Base-by-base conservation (phyloP, 2,329 filamentous ascomycete genomes). In the Sarocladium strictum region DNA sequence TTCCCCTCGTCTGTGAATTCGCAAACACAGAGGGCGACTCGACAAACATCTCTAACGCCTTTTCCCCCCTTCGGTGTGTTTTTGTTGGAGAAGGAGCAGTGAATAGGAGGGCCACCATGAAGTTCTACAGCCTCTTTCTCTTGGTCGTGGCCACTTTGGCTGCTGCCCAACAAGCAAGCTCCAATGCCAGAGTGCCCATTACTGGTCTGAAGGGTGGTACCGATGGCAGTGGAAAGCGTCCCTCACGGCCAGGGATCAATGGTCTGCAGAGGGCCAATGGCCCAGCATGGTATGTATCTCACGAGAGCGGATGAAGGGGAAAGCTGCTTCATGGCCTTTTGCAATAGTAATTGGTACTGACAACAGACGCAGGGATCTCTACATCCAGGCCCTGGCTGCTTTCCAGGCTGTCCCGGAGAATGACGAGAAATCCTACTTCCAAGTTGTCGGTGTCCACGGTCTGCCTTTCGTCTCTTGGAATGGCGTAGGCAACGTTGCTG, bases 401-500 rank as follows among this genome's bases (percentile, higher is more conserved):
- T 53, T 53, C 50, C 32, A 38, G 50, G 29, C 26, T 19, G 50
- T 53, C 21, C 32, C 32, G 14, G 50, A 53, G 50, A 26, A 6
- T 14, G 29, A 53, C 33, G 33, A 38, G 35, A 53, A 24, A n/a
- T 53, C 50, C 11, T 53, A 53, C 50, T 53, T 53, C 29, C 50
- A 53, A 33, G 23, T 53, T 29, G 50, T 53, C 15, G 50, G 47
- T 21, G 40, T 53, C n/a, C 50, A 53, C 33, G 50, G 50, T 40
- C 50, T 53, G 6, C 50, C 50, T 6, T 53, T 24, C 32, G 17
- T 38, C 6, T 24, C 50, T 32, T 78, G 71, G 65, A 74, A 73
- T 63, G 65, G 61, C 35, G 72, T 67, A n/a, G 74, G 72, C 7
- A 57, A 58, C 1, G 60, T 58, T 23, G 54, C 43, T 7, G 57